Evolutionary conservation across 2,329 filamentous ascomycete species (phyloP).

Genomic region (Lecanicillium sp.): DNA sequence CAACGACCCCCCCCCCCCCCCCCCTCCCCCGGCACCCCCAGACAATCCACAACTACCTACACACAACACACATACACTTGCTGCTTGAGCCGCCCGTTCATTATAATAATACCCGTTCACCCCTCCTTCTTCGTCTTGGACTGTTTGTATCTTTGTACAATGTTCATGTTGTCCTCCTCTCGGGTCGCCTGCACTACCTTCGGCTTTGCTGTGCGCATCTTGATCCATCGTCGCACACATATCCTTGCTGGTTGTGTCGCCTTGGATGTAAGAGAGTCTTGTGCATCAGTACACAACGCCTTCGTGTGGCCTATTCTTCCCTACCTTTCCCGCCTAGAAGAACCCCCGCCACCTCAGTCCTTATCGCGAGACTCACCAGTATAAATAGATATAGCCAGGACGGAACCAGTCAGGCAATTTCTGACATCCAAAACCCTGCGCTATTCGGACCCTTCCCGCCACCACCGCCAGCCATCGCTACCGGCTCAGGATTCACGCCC

Average conservation of each 20-base stretch:
- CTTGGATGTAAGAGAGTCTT: neutral
- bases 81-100: neutral
- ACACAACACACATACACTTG: neutral
- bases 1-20: neutral
- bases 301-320: neutral
- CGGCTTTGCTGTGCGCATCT: neutral
- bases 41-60: too few relatives aligned
- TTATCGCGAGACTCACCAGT: slow-evolving; percentile 4
- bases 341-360: neutral
- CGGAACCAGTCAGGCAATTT: neutral
- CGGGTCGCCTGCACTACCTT: neutral
- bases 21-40: too few relatives aligned
- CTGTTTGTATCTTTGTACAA: neutral
- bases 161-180: neutral
- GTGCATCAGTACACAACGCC: neutral
- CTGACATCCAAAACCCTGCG: too few relatives aligned
- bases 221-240: slow-evolving; percentile 5
- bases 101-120: slow-evolving; percentile 7
- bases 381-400: slow-evolving; percentile 1
- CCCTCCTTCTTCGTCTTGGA: neutral
- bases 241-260: slow-evolving; percentile 4
- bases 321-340: neutral
- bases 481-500: too few relatives aligned
- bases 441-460: too few relatives aligned
- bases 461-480: too few relatives aligned